Evolutionary conservation across 805 yeast genomes (phyloP).

Genomic region (Saccharomycopsis amapae): DNA sequence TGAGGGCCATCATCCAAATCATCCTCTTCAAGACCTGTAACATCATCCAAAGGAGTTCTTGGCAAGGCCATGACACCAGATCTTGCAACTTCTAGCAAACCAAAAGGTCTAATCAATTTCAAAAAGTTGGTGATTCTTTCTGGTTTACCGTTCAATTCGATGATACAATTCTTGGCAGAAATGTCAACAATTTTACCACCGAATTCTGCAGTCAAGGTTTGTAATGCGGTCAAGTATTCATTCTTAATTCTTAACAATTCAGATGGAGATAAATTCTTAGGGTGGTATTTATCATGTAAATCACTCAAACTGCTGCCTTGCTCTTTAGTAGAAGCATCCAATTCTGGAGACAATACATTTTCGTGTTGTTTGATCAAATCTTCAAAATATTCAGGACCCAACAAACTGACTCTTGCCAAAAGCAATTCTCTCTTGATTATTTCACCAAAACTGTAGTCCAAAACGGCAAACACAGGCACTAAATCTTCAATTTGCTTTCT

Average conservation of each 20-base stretch:
- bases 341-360: conserved; percentile 14
- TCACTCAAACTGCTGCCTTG: conserved; percentile 28
- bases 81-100: conserved; percentile 92
- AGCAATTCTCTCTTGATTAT: conserved; percentile 87
- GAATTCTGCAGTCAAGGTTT: conserved; percentile 73
- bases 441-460: conserved; percentile 87
- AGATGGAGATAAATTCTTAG: conserved; percentile 80
- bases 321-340: conserved; percentile 28
- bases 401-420: conserved; percentile 82
- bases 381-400: conserved; percentile 98
- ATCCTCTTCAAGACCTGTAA: conserved; percentile 41
- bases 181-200: conserved; percentile 93
- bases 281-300: conserved; percentile 55
- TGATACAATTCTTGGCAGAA: conserved; percentile 86
- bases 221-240: conserved; percentile 76
- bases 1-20: conserved; percentile 50
- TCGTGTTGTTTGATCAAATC: conserved; percentile 83
- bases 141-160: conserved; percentile 92
- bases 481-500: conserved; percentile 96
- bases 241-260: conserved; percentile 94
- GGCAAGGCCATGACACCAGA: conserved; percentile 99
- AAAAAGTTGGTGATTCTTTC: conserved; percentile 80
- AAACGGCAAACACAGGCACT: conserved; percentile 96
- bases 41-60: conserved; percentile 76
- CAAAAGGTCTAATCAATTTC: conserved; percentile 89